Conservation (phyloP, 176 grass and related monocot genomes). For the Avena sativa region DNA sequence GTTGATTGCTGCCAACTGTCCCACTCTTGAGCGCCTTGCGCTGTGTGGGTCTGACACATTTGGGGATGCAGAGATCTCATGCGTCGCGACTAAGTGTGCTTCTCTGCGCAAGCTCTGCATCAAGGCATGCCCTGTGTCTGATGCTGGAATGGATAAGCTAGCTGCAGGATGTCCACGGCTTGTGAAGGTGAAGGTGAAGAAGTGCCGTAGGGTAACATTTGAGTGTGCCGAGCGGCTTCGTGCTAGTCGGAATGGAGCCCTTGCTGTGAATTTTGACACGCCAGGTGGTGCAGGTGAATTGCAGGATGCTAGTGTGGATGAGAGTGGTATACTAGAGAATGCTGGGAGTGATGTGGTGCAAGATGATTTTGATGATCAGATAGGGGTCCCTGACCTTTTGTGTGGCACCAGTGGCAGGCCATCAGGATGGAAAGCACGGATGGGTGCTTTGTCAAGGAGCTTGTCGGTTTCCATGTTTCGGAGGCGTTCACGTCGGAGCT, state of each 20-base stretch:
- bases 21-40: slow-evolving; percentile 77
- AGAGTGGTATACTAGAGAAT: slow-evolving; percentile 70
- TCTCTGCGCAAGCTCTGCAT: slow-evolving; percentile 91
- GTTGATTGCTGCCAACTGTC: slow-evolving; percentile 75
- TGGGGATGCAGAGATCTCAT: slow-evolving; percentile 77
- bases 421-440: slow-evolving; percentile 54
- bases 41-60: slow-evolving; percentile 86
- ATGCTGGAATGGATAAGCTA: slow-evolving; percentile 72
- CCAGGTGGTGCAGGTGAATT: slow-evolving; percentile 39
- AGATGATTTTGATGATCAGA: slow-evolving; percentile 56
- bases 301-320: slow-evolving; percentile 57
- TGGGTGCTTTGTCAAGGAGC: slow-evolving; percentile 50
- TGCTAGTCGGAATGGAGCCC: slow-evolving; percentile 52
- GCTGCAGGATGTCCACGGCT: slow-evolving; percentile 79
- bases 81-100: slow-evolving; percentile 67
- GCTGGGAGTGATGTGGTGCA: slow-evolving; percentile 50
- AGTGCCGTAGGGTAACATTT: slow-evolving; percentile 65
- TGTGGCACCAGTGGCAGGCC: slow-evolving; percentile 51
- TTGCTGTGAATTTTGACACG: slow-evolving; percentile 77
- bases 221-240: slow-evolving; percentile 81
- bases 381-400: slow-evolving; percentile 40
- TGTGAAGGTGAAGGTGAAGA: slow-evolving; percentile 98
- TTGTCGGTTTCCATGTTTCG: slow-evolving; percentile 58
- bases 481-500: slow-evolving; percentile 36
- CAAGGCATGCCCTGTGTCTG: slow-evolving; percentile 90